These are phyloP conservation scores for Dioscorea dumetorum DNA, from an alignment of 106 monocot species.

Conservation along the genomic window DNA sequence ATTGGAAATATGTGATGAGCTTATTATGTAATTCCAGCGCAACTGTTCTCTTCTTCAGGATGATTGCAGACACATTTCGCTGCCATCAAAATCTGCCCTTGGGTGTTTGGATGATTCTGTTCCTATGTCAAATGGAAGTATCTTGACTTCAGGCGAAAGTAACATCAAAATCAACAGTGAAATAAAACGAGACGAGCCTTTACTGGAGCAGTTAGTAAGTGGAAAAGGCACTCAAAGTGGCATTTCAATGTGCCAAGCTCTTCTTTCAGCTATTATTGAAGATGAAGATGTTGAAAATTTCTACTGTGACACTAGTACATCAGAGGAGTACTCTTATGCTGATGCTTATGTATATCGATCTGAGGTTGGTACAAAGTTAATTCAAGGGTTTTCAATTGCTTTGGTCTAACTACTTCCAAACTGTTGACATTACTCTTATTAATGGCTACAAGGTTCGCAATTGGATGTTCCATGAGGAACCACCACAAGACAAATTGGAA, in stretches of 20 bases:
- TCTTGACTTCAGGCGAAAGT: slow-evolving; percentile 10
- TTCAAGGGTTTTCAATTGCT: slow-evolving; percentile 13
- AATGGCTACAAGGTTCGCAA: slow-evolving; percentile 22
- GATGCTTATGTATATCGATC: slow-evolving; percentile 17
- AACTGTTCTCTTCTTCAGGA: slow-evolving; percentile 18
- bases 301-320: slow-evolving; percentile 7
- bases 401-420: slow-evolving; percentile 6
- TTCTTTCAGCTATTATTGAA: slow-evolving; percentile 64
- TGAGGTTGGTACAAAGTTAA: slow-evolving; percentile 31
- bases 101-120: slow-evolving; percentile 6
- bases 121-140: slow-evolving; percentile 21
- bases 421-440: slow-evolving; percentile 15
- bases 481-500: slow-evolving; percentile 12
- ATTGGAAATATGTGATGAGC: not conserved
- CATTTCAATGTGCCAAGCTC: slow-evolving; percentile 56
- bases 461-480: slow-evolving; percentile 23
- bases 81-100: slow-evolving; percentile 18
- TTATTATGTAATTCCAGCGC: no score
- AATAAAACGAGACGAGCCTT: slow-evolving; percentile 25
- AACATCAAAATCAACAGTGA: slow-evolving; percentile 10
- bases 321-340: slow-evolving; percentile 17
- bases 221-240: slow-evolving; percentile 29
- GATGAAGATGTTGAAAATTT: slow-evolving; percentile 46
- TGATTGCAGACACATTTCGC: slow-evolving; percentile 18
- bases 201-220: slow-evolving; percentile 28